These are phyloP conservation scores for Batrachochytrium dendrobatidis DNA, from an alignment of 371 early-diverging fungal genomes.

Conservation along the genomic window DNA sequence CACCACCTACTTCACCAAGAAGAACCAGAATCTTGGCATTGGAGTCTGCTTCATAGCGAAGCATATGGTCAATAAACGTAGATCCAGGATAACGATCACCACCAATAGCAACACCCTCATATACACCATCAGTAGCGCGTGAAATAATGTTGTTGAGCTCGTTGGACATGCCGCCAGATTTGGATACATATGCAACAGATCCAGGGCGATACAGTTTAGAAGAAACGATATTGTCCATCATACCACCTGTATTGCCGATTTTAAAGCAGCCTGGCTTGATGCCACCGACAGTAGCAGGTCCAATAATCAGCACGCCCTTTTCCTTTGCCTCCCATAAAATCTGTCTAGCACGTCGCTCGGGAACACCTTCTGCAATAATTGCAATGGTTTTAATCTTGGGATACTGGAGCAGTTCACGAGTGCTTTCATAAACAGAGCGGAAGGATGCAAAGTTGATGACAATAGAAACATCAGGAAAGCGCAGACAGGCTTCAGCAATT, in stretches of 20 bases:
- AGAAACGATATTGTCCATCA: constrained; percentile 98
- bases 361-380: constrained; percentile 98
- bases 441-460: constrained; percentile 97
- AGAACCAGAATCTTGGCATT: constrained; percentile 89
- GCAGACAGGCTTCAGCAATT: constrained; percentile 72
- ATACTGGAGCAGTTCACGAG: constrained; percentile 72
- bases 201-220: constrained; percentile 94
- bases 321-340: constrained; percentile 77
- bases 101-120: constrained; percentile 97
- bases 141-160: constrained; percentile 97
- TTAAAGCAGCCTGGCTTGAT: constrained; percentile 99
- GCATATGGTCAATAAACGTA: constrained; percentile 94
- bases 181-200: constrained; percentile 94
- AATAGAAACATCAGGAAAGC: constrained; percentile 88
- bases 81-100: constrained; percentile 98
- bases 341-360: constrained; percentile 91
- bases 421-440: constrained; percentile 87
- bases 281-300: constrained; percentile 97
- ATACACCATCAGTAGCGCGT: constrained; percentile 92
- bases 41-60: constrained; percentile 89
- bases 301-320: constrained; percentile 82
- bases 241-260: constrained; percentile 99
- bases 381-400: constrained; percentile 85
- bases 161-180: constrained; percentile 98
- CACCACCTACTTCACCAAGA: constrained; percentile 97